Base-by-base conservation (phyloP, 2,329 filamentous ascomycete species). In the Periconia digitata region DNA sequence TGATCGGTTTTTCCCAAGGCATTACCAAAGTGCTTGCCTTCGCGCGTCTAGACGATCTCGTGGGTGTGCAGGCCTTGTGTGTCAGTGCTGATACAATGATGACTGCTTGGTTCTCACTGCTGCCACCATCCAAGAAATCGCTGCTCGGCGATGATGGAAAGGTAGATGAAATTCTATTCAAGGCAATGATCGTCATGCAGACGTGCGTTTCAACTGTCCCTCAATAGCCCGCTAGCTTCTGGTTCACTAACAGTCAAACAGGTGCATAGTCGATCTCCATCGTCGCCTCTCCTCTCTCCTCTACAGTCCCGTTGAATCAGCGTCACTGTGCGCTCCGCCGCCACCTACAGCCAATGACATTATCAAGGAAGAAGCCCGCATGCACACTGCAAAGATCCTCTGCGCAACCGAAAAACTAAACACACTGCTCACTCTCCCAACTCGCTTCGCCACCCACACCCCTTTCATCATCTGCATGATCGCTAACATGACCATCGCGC, bases 111-210 rank as follows among this genome's bases (percentile, higher is more conserved):
- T 81, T 83, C 50, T 81, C 91, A 44, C 86, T 92, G 59, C 75
- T 95, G 1, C 90, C 90, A 0, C 76, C 79, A 17, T 78, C 78
- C 8, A 92, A 92, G 72, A 77, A 78, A 44, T 80, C 86, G 50
- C 77, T 88, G 17, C 72, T 92, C 44, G 80, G 82, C 49, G 80
- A 82, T 49, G 81, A 86, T 58, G 86, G 87, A 16, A 79, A 81
- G 20, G 77, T 90, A 3, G 90, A 95, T 66, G 89, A 94, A 72
- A 86, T 94, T 81, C 85, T 95, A 73, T 95, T 95, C 71, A 89
- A 92, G 67, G 90, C 88, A 1, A 63, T 55, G 16, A 55, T 61
- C 13, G 23, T 61, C n/a, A 57, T 60, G 49, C 50, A 55, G 18
- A 53, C 51, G 58, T 62, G 53, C 8, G 50, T 42, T 27, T 13